A percentile compares a stretch with the other conserved stretches of the same genome.
These are phyloP conservation scores for Ploettnerulaceae sp. DNA, from an alignment of 2,329 filamentous ascomycete species.

Conservation along the genomic window DNA sequence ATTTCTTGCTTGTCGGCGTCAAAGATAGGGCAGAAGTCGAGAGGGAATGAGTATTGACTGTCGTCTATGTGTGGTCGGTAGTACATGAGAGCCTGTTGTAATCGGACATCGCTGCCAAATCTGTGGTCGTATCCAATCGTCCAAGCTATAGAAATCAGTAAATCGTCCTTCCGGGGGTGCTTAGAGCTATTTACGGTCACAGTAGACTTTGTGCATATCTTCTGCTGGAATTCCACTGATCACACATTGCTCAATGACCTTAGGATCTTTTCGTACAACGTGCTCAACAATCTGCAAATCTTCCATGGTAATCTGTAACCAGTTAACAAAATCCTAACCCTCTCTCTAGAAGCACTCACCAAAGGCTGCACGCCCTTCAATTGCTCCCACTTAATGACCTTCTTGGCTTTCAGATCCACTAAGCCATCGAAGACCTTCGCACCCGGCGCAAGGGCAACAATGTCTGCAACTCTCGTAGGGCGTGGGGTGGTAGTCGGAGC, in stretches of 20 bases:
- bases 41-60: conserved; percentile 83
- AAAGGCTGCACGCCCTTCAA: conserved; percentile 77
- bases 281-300: conserved; percentile 78
- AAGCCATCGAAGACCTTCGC: conserved; percentile 80
- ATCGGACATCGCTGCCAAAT: conserved; percentile 69
- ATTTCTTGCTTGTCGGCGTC: conserved; percentile 70
- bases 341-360: conserved; percentile 41
- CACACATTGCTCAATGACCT: conserved; percentile 85
- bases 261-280: conserved; percentile 69
- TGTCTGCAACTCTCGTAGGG: conserved; percentile 70
- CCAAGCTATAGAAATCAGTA: conserved; percentile 56
- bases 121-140: conserved; percentile 93
- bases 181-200: conserved; percentile 61
- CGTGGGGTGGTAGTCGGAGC: conserved; percentile 54
- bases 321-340: conserved; percentile 13
- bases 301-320: conserved; percentile 74
- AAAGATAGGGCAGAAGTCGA: conserved; percentile 92
- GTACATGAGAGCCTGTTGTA: conserved; percentile 95
- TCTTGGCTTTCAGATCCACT: conserved; percentile 63
- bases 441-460: conserved; percentile 74
- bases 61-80: conserved; percentile 82
- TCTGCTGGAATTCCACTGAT: conserved; percentile 73
- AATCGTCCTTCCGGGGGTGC: not conserved
- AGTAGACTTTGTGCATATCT: conserved; percentile 95
- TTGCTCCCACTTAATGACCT: conserved; percentile 69